A percentile compares a stretch with the other conserved stretches of the same genome.
Evolutionary conservation across 2,329 filamentous ascomycete species (phyloP).

Genomic region (Cytospora leucostoma): DNA sequence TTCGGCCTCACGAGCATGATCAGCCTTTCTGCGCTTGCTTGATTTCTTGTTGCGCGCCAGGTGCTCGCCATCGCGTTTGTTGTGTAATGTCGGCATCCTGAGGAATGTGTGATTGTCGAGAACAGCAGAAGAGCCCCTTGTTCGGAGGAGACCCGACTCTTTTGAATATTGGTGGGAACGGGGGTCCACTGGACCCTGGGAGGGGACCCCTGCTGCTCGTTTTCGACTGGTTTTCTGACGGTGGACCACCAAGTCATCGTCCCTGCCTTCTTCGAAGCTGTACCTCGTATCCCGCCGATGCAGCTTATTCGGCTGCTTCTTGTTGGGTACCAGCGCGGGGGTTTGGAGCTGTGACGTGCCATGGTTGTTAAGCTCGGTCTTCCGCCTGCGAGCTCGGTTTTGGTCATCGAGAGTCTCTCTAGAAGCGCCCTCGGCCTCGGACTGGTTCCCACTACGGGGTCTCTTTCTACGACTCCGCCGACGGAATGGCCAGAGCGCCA

Average conservation of each 20-base stretch:
- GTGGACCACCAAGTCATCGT: slow-evolving; percentile 53
- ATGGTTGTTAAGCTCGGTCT: slow-evolving; percentile 36
- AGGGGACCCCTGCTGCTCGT: slow-evolving; percentile 31
- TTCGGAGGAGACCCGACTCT: slow-evolving; percentile 14
- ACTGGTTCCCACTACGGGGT: slow-evolving; percentile 52
- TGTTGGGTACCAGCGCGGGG: slow-evolving; percentile 38
- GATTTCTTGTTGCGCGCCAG: slow-evolving; percentile 68
- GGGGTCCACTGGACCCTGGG: slow-evolving; percentile 26
- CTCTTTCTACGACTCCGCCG: slow-evolving; percentile 69
- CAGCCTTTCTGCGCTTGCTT: slow-evolving; percentile 74
- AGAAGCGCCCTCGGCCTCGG: slow-evolving; percentile 50
- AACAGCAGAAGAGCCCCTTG: slow-evolving; percentile 17
- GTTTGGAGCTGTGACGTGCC: slow-evolving; percentile 23
- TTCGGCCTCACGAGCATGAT: slow-evolving; percentile 80
- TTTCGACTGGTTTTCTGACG: slow-evolving; percentile 32
- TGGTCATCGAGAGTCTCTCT: slow-evolving; percentile 26
- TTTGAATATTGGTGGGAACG: slow-evolving; percentile 28
- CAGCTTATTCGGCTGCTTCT: slow-evolving; percentile 50
- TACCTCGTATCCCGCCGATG: slow-evolving; percentile 54
- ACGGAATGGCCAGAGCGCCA: slow-evolving; percentile 85
- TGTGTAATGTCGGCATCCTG: slow-evolving; percentile 57
- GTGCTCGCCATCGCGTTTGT: slow-evolving; percentile 62
- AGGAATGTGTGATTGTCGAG: slow-evolving; percentile 36
- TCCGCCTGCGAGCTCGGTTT: slow-evolving; percentile 39
- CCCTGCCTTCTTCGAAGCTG: slow-evolving; percentile 63